phyloP scores from a whole-genome alignment of 2,329 filamentous ascomycete species.

The Dactylellina parvicollis region DNA sequence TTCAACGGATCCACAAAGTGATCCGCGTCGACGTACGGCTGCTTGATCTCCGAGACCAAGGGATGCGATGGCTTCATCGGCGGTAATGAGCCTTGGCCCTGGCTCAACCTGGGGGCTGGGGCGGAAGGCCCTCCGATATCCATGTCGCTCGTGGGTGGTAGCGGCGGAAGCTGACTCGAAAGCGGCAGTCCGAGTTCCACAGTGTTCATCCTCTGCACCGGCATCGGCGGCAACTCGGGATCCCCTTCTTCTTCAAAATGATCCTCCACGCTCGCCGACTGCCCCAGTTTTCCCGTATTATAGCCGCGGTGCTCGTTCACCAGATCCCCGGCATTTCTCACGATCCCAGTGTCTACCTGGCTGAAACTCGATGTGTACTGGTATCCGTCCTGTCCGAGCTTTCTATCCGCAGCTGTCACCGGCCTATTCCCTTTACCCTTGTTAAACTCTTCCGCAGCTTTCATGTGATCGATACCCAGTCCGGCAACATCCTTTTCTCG shows the following conservation, averaged over 20 bases:
- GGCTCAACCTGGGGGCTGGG: slow-evolving; percentile 65
- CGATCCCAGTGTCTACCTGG: slow-evolving; percentile 49
- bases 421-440: slow-evolving; percentile 28
- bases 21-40: slow-evolving; percentile 80
- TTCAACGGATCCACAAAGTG: slow-evolving; percentile 94
- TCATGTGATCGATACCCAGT: slow-evolving; percentile 79
- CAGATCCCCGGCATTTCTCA: slow-evolving; percentile 8
- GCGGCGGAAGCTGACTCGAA: slow-evolving; percentile 74
- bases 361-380: slow-evolving; percentile 49
- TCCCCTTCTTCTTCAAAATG: slow-evolving; percentile 61
- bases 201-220: slow-evolving; percentile 68
- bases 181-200: slow-evolving; percentile 74
- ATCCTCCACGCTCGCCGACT: slow-evolving; percentile 41
- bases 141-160: slow-evolving; percentile 78
- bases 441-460: slow-evolving; percentile 60
- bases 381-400: slow-evolving; percentile 41
- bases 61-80: slow-evolving; percentile 62
- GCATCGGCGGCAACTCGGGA: slow-evolving; percentile 68
- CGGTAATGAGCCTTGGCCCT: slow-evolving; percentile 62
- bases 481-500: slow-evolving; percentile 80
- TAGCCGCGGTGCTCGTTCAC: slow-evolving; percentile 14
- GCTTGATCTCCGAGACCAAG: slow-evolving; percentile 74
- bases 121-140: slow-evolving; percentile 80
- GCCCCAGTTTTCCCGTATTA: not conserved
- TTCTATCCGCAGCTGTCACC: slow-evolving; percentile 39